Conservation (phyloP, 2,329 filamentous ascomycete species). For the Parafenestella ontariensis region DNA sequence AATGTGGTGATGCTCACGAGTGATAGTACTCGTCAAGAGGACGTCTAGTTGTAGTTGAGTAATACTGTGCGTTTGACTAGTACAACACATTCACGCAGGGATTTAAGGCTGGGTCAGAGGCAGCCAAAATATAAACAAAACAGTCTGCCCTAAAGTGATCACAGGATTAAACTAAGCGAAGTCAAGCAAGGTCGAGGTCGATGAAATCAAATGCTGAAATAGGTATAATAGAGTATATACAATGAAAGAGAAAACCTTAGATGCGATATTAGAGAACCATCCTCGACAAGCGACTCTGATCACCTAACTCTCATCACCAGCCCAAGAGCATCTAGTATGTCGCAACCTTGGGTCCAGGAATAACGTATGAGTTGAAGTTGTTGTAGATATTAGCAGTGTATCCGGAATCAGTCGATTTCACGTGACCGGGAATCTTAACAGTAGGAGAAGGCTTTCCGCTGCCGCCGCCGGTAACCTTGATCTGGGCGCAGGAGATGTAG, state of each 20-base stretch:
- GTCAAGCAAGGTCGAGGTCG: not conserved
- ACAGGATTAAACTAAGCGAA: too few relatives aligned
- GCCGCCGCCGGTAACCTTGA: slow-evolving; percentile 54
- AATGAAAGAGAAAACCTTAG: slow-evolving; percentile 6
- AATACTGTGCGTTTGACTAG: not conserved
- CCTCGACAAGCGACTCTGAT: not conserved
- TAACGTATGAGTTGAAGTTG: slow-evolving; percentile 46
- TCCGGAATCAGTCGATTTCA: slow-evolving; percentile 44
- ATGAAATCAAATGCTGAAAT: not conserved
- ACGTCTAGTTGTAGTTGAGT: not conserved
- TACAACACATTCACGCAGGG: not conserved
- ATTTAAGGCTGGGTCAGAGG: not conserved
- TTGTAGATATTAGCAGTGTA: slow-evolving; percentile 50
- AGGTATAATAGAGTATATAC: slow-evolving; percentile 13
- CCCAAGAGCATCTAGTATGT: slow-evolving; percentile 35
- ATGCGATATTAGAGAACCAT: not conserved
- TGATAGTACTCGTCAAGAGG: not conserved
- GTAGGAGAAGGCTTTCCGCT: slow-evolving; percentile 29
- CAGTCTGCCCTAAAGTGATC: too few relatives aligned
- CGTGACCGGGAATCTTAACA: slow-evolving; percentile 45
- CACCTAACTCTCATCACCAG: not conserved
- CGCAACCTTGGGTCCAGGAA: slow-evolving; percentile 47
- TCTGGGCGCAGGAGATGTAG: slow-evolving; percentile 54
- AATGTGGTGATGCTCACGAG: not conserved
- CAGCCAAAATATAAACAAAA: not conserved